These are phyloP conservation scores for Phylloporus arenicola DNA, from an alignment of 768 basidiomycete species.

Conservation along the genomic window DNA sequence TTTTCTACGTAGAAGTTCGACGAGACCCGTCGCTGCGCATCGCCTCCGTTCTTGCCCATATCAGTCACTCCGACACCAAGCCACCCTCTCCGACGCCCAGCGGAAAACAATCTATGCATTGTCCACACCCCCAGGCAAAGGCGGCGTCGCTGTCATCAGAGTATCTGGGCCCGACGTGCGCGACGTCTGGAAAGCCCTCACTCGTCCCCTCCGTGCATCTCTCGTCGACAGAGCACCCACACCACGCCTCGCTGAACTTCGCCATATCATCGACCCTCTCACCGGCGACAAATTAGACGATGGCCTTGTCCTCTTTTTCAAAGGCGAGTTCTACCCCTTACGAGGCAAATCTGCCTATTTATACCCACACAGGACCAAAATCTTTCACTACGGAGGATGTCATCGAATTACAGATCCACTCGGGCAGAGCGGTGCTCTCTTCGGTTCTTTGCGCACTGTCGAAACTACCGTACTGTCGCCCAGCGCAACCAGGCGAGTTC, in stretches of 20 bases:
- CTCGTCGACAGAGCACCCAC: slow-evolving; percentile 31
- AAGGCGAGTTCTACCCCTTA: slow-evolving; percentile 40
- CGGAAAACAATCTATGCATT: slow-evolving; percentile 80
- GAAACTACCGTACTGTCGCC: slow-evolving; percentile 57
- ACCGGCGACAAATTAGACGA: slow-evolving; percentile 66
- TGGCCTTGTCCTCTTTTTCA: slow-evolving; percentile 77
- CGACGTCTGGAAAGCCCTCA: slow-evolving; percentile 57
- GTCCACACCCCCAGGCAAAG: slow-evolving; percentile 82
- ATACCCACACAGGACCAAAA: slow-evolving; percentile 48
- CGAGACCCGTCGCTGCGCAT: slow-evolving; percentile 10
- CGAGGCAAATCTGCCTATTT: background rate
- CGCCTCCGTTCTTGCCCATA: slow-evolving; percentile 11
- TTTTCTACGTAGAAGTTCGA: slow-evolving; percentile 27
- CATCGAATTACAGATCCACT: slow-evolving; percentile 83
- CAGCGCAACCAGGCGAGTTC: slow-evolving; percentile 85
- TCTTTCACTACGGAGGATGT: slow-evolving; percentile 84
- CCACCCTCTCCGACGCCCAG: slow-evolving; percentile 45
- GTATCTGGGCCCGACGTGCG: slow-evolving; percentile 74
- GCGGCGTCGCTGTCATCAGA: slow-evolving; percentile 76
- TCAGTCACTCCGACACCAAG: slow-evolving; percentile 7
- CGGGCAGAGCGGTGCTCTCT: slow-evolving; percentile 73
- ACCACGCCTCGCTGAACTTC: slow-evolving; percentile 67
- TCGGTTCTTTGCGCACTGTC: slow-evolving; percentile 64
- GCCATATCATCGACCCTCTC: slow-evolving; percentile 60
- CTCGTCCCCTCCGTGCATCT: slow-evolving; percentile 31